Evolutionary conservation across 768 basidiomycete species (phyloP), one percentile per base, ranked within the genome.

Genomic region (Strobilomyces echinocephalus): DNA sequence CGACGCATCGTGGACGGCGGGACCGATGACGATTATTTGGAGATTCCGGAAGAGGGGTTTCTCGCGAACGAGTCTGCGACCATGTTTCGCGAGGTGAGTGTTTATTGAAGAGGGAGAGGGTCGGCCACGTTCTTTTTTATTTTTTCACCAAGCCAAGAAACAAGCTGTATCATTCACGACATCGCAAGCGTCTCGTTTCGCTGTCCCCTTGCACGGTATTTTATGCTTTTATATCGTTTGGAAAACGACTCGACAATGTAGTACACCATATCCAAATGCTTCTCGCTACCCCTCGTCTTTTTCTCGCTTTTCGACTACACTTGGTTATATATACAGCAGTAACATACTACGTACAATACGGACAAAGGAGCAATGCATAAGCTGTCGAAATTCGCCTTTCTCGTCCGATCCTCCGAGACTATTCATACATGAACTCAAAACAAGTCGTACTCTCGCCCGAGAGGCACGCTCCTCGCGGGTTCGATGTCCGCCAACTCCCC

Each of bases 381-480:
- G 7, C 18, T 10, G 34, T 34, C 34, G 18, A 46, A 28, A 43
- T 28, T 3, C 24, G 10, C 14, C 20, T 4, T 24, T 20, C 40
- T 18, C 39, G 39, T 3, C 20, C 11, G 18, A 30, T 18, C 24
- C 24, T 2, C 24, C 24, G 24, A 24, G 24, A 4, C 24, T 24
- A 4, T 24, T 24, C 24, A 24, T 24, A 30, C 30, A 5, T 3
- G 31, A 28, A 11, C 6, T 80, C 69, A 95, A 68, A 92, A 95
- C 46, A 95, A 62, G 65, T 93, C 95, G 66, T 95, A 93, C 46
- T 71, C 76, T 63, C 77, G 82, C 14, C 80, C 79, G 12, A 97
- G 73, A 5, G 92, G 84, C 44, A 94, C 69, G 14, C 62, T 75
- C 54, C 72, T 75, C 26, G 94, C 92, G 12, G 93, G 87, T 52